These are phyloP conservation scores for Podila epicladia DNA, from an alignment of 192 early-diverging fungal species.

Conservation along the genomic window DNA sequence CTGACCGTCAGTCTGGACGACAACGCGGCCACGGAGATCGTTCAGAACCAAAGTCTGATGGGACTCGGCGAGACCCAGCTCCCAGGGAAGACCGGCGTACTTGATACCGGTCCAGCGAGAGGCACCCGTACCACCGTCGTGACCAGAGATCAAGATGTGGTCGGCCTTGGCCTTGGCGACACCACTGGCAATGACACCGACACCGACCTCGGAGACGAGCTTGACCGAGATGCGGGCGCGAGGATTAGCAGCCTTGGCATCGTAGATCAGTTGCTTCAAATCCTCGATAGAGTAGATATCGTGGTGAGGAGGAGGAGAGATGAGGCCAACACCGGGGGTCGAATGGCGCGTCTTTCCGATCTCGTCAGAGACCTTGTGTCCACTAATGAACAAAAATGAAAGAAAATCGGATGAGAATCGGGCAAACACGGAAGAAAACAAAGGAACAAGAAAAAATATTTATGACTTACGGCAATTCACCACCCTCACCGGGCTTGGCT, in stretches of 20 bases:
- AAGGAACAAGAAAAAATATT: conserved; percentile 2
- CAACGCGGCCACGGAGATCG: conserved; percentile 94
- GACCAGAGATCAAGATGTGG: conserved; percentile 94
- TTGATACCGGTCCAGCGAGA: conserved; percentile 98
- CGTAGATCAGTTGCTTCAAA: conserved; percentile 98
- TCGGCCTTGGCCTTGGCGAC: conserved; percentile 98
- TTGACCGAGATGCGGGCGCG: conserved; percentile 95
- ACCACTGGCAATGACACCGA: conserved; percentile 96
- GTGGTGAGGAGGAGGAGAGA: conserved; percentile 98
- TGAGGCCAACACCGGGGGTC: conserved; percentile 94
- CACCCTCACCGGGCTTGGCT: conserved; percentile 98
- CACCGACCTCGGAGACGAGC: conserved; percentile 97
- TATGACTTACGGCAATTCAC: conserved; percentile 71
- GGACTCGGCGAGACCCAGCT: conserved; percentile 98
- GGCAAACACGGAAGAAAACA: conserved; percentile 14
- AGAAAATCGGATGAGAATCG: conserved; percentile 9
- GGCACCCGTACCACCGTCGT: conserved; percentile 99
- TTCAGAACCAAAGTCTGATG: conserved; percentile 99
- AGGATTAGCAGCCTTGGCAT: conserved; percentile 95
- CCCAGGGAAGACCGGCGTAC: conserved; percentile 98
- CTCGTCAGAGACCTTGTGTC: conserved; percentile 76
- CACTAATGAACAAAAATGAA: conserved; percentile 46
- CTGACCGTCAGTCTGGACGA: conserved; percentile 98
- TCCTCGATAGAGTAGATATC: conserved; percentile 99
- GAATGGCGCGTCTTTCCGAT: conserved; percentile 93